phyloP scores from a whole-genome alignment of 805 yeast genomes.

The Torulaspora quercuum region DNA sequence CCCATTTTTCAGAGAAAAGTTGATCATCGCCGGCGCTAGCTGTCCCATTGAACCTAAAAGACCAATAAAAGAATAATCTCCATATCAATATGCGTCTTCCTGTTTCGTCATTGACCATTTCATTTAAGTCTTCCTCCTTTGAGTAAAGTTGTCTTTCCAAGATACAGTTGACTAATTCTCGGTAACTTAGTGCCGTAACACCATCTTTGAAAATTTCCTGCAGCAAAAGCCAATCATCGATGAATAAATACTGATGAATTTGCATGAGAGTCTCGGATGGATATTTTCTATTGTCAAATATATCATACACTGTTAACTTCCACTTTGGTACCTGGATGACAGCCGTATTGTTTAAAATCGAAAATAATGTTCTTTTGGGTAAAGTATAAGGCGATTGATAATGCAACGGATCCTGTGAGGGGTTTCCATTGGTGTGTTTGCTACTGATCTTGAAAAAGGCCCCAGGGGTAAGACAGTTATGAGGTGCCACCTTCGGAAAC shows the following conservation, averaged over 20 bases:
- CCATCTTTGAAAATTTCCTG: slow-evolving; percentile 15
- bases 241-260: slow-evolving; percentile 50
- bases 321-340: slow-evolving; percentile 40
- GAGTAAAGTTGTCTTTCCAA: slow-evolving; percentile 54
- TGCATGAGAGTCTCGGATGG: slow-evolving; percentile 43
- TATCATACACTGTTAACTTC: slow-evolving; percentile 39
- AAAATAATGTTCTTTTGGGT: slow-evolving; percentile 39
- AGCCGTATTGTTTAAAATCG: slow-evolving; percentile 36
- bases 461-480: slow-evolving; percentile 54
- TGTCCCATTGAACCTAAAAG: slow-evolving; percentile 38
- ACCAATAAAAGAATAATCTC: slow-evolving; percentile 41
- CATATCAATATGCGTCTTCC: slow-evolving; percentile 41
- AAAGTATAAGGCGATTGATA: slow-evolving; percentile 48
- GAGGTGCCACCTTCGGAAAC: slow-evolving; percentile 55
- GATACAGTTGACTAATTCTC: slow-evolving; percentile 53
- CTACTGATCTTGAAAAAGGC: slow-evolving; percentile 34
- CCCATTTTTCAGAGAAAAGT: slow-evolving; percentile 40
- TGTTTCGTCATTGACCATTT: slow-evolving; percentile 35
- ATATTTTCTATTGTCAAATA: slow-evolving; percentile 39
- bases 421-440: slow-evolving; percentile 27
- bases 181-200: slow-evolving; percentile 37
- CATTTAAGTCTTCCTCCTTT: slow-evolving; percentile 32
- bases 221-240: slow-evolving; percentile 33
- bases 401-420: slow-evolving; percentile 8
- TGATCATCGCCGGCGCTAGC: slow-evolving; percentile 24